phyloP scores from a whole-genome alignment of 225 moss, liverwort and hornwort genomes.

The Neckera pumila region DNA sequence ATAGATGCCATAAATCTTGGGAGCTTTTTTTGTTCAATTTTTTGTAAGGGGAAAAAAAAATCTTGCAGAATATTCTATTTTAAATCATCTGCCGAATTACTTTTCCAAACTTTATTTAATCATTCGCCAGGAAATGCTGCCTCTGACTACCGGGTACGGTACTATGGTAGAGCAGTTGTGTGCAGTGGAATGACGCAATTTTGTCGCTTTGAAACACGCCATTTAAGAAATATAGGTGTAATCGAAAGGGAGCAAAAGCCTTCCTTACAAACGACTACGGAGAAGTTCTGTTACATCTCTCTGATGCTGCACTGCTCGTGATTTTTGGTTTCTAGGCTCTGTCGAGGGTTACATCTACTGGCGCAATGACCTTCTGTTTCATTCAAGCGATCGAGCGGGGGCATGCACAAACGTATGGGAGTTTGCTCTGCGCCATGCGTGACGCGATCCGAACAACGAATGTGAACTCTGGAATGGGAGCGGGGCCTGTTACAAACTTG shows the following conservation, averaged over 20 bases:
- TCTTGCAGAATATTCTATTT: not conserved
- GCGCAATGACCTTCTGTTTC: slow-evolving; percentile 98
- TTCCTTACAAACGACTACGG: not conserved
- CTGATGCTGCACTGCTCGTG: not conserved
- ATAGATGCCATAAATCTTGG: not conserved
- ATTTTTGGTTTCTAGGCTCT: slow-evolving; percentile 35
- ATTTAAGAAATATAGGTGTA: not conserved
- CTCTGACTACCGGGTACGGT: not conserved
- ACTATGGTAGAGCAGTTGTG: not conserved
- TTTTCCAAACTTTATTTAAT: not conserved
- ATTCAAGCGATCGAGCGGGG: slow-evolving; percentile 91
- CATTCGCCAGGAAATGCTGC: not conserved
- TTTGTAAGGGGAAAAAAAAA: not conserved
- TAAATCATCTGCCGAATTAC: not conserved
- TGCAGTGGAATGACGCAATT: not conserved
- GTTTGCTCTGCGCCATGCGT: slow-evolving; percentile 76
- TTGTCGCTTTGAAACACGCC: not conserved
- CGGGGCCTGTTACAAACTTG: slow-evolving; percentile 46
- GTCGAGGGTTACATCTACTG: slow-evolving; percentile 74
- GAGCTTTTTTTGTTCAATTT: no score
- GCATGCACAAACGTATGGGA: slow-evolving; percentile 60
- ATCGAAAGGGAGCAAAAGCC: not conserved
- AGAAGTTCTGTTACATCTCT: not conserved
- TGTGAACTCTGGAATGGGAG: slow-evolving; percentile 44
- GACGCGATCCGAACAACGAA: slow-evolving; percentile 49